Base-by-base conservation (phyloP, 805 yeast genomes). In the Yamadazyma sp. region DNA sequence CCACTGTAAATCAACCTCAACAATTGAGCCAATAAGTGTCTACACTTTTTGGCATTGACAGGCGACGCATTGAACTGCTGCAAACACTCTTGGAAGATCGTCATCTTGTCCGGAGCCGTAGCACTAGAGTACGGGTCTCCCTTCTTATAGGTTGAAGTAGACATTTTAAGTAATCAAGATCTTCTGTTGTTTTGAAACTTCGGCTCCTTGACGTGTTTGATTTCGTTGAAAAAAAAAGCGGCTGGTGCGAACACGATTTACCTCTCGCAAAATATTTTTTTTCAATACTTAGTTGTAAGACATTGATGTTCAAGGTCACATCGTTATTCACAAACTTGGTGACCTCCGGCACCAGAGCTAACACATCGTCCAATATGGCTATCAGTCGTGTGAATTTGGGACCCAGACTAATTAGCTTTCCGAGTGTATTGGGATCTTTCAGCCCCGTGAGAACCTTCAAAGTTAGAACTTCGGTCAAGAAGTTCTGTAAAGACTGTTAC, bases 71-170 rank as follows among this genome's bases (percentile, higher is more conserved):
- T 91, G 75, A 93, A 93, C 44, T 86, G 90, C 49, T 85, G 85
- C 55, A 87, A 70, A 71, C 97, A 90, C 60, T 90, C 96, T 66
- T 93, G 99, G 62, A 84, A 91, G 46, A 93, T 90, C 8, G 96
- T 83, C 98, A 93, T 93, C 66, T 90, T 90, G 66, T 93, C 98
- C 40, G 95, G 95, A 14, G 52, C 44, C 49, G 75, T 86, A 27
- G 41, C 22, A 18, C 38, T 35, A 39, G 77, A 58, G 39, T 57
- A 58, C 58, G 84, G 88, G 56, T 89, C 96, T 64, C 75, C 78
- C 68, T 86, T 85, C 70, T 88, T 89, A 66, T 86, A 88, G 30
- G 84, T 71, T 49, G 72, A 80, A 25, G 95, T 80, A 31, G 96
- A 88, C 96, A 88, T 88, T 41, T 17, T n/a, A n/a, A n/a, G n/a